Conservation (phyloP, 306 rosid genomes). For the Vicia villosa region DNA sequence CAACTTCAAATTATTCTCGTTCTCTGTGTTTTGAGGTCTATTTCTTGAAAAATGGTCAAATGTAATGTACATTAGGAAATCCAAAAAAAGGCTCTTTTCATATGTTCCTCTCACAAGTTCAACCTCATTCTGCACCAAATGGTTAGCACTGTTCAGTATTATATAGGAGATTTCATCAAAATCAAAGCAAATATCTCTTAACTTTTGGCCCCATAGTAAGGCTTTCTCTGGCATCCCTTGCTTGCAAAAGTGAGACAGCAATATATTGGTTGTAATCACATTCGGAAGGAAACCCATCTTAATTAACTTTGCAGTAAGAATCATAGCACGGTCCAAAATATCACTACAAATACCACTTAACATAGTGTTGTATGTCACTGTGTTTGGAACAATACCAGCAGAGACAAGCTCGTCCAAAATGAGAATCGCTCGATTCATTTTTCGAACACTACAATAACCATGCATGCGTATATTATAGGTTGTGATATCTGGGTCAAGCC, state of each 20-base stretch:
- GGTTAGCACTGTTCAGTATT: conserved; percentile 23
- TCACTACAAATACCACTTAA: conserved; percentile 24
- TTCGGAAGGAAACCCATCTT: conserved; percentile 32
- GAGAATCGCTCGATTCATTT: conserved; percentile 17
- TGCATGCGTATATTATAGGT: conserved; percentile 24
- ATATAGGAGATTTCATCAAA: conserved; percentile 26
- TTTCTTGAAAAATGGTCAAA: conserved; percentile 63
- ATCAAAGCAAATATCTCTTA: conserved; percentile 22
- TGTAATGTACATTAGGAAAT: conserved; percentile 78
- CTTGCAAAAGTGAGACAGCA: conserved; percentile 32
- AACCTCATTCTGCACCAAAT: conserved; percentile 28
- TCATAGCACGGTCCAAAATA: conserved; percentile 32
- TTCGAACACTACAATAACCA: conserved; percentile 16
- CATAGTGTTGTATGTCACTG: conserved; percentile 32
- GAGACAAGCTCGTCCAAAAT: conserved; percentile 33
- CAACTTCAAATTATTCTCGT: conserved; percentile 41
- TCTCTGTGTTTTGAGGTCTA: conserved; percentile 41
- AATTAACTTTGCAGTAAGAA: conserved; percentile 29
- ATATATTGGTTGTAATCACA: conserved; percentile 28
- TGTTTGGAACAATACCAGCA: conserved; percentile 33
- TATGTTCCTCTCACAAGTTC: conserved; percentile 30
- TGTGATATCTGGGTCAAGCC: conserved; percentile 25
- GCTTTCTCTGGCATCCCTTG: conserved; percentile 34
- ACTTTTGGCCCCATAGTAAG: conserved; percentile 27
- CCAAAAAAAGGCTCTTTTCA: conserved; percentile 54